These are phyloP conservation scores for Fomes fomentarius DNA, from an alignment of 1,284 basidiomycete species.

Conservation along the genomic window DNA sequence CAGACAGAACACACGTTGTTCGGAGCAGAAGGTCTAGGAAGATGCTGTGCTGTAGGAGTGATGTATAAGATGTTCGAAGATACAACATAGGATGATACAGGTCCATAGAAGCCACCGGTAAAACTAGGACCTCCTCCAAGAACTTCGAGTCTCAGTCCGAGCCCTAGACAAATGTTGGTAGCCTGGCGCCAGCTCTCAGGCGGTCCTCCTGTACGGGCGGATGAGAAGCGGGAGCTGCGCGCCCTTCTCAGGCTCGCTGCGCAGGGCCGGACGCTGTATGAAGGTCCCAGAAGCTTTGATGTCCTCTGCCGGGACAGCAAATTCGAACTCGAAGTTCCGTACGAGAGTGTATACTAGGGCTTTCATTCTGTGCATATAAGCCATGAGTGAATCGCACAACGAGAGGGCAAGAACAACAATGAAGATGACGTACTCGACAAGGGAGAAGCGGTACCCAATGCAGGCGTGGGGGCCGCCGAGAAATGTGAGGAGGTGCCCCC, in stretches of 20 bases:
- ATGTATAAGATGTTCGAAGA: too few species aligned
- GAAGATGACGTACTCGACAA: constrained; percentile 54
- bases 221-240: constrained; percentile 27
- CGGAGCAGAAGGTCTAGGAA: too few species aligned
- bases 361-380: constrained; percentile 54
- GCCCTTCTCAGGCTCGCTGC: constrained; percentile 13
- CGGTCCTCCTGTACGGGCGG: constrained; percentile 1
- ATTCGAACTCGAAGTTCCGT: constrained; percentile 58
- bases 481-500: constrained; percentile 63
- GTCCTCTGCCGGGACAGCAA: constrained; percentile 41
- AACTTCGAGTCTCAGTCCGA: too few species aligned
- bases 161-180: too few species aligned
- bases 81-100: too few species aligned
- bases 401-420: not conserved
- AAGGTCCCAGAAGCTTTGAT: constrained; percentile 11
- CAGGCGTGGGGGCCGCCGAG: constrained; percentile 62
- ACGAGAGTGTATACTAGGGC: constrained; percentile 60
- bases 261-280: constrained; percentile 25
- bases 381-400: too few species aligned
- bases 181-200: too few species aligned
- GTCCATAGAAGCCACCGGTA: too few species aligned
- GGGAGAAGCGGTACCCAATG: constrained; percentile 72
- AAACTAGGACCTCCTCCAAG: too few species aligned
- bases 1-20: too few species aligned
- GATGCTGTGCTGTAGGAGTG: too few species aligned